Conservation (phyloP, 1,284 basidiomycete genomes). For the Meripilus lineatus region DNA sequence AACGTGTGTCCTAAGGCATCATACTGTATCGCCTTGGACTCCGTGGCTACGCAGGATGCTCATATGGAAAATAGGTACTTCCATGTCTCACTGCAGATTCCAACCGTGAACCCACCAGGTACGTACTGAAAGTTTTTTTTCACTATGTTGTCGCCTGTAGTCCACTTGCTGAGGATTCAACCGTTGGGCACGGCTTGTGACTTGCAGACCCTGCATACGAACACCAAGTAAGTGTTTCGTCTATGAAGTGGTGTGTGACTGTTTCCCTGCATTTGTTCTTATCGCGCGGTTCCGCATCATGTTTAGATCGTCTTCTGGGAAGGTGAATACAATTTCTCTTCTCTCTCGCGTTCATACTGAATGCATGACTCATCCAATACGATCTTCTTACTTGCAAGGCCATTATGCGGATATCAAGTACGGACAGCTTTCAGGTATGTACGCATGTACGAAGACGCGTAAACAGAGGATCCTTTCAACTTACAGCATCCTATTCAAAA, state of each 20-base stretch:
- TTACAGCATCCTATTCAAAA: not conserved
- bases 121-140: too few relatives aligned
- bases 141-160: too few relatives aligned
- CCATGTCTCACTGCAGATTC: slow-evolving; percentile 23
- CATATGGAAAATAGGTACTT: too few relatives aligned
- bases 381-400: not conserved
- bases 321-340: slow-evolving; percentile 4
- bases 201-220: slow-evolving; percentile 23
- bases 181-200: too few relatives aligned
- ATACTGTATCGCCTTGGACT: not conserved
- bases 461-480: slow-evolving; percentile 1
- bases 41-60: too few relatives aligned
- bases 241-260: not conserved
- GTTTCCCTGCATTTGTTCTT: too few relatives aligned
- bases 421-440: slow-evolving; percentile 17
- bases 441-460: too few relatives aligned
- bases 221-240: slow-evolving; percentile 16
- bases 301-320: slow-evolving; percentile 22
- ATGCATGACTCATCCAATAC: not conserved
- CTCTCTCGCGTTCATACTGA: not conserved
- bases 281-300: not conserved
- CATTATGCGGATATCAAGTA: slow-evolving; percentile 25
- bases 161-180: too few relatives aligned
- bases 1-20: not conserved
- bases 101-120: slow-evolving; percentile 23